Evolutionary conservation across 345 rosid genomes (phyloP).

Genomic region (Populus deltoides): DNA sequence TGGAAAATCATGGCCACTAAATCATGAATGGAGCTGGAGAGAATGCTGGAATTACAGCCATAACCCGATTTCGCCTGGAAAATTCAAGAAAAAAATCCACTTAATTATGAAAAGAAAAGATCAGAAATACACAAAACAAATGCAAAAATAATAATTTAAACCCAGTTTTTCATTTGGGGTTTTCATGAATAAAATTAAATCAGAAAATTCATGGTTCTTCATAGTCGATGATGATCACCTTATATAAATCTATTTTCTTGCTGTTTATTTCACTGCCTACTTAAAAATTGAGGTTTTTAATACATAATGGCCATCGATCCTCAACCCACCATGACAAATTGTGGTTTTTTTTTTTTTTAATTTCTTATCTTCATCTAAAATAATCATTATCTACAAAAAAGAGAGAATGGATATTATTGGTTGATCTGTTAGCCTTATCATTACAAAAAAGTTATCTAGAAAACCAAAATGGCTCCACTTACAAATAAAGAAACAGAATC

Average conservation of each 20-base stretch:
- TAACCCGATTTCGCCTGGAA: constrained; percentile 35
- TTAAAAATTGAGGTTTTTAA: neutral
- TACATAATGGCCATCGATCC: neutral
- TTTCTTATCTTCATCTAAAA: neutral
- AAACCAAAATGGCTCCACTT: neutral
- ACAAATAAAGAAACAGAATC: neutral
- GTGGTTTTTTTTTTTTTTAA: neutral
- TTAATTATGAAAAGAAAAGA: neutral
- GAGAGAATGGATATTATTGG: neutral
- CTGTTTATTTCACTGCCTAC: neutral
- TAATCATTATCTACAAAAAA: neutral
- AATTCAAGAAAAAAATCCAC: neutral
- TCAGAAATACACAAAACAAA: neutral
- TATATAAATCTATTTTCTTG: too few species aligned
- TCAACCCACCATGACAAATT: neutral
- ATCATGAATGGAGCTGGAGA: constrained; percentile 63
- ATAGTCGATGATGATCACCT: neutral
- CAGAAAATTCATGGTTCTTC: neutral
- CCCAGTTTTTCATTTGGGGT: neutral
- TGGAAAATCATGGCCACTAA: constrained; percentile 15
- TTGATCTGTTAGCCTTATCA: neutral
- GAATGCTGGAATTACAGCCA: constrained; percentile 42
- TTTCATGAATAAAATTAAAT: neutral
- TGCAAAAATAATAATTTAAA: neutral
- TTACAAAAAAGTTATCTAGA: neutral